Evolutionary conservation across 257 asterid genomes (phyloP).

Genomic region (Nicotiana tabacum): DNA sequence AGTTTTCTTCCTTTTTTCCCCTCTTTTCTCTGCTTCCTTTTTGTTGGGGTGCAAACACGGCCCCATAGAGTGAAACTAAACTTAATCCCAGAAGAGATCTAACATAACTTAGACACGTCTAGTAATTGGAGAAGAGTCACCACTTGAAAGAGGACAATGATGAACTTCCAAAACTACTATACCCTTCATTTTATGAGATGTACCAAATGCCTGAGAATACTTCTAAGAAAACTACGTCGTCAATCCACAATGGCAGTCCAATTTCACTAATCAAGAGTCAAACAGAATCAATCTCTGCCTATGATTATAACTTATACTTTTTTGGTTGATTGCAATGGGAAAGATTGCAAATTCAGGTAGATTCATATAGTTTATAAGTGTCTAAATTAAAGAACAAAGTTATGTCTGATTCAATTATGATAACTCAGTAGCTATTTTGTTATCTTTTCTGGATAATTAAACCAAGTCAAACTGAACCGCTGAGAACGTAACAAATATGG

Average conservation of each 20-base stretch:
- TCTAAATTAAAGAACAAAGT: neutral
- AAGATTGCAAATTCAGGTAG: neutral
- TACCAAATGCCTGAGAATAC: neutral
- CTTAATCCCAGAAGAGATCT: neutral
- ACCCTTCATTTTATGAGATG: neutral
- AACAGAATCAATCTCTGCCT: neutral
- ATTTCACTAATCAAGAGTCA: neutral
- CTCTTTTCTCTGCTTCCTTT: neutral
- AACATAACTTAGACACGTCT: neutral
- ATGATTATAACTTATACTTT: neutral
- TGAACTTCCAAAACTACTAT: neutral
- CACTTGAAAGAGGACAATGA: neutral
- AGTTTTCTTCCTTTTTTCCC: no score
- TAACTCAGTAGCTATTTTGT: neutral
- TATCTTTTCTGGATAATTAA: neutral
- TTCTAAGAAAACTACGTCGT: neutral
- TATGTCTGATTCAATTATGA: neutral
- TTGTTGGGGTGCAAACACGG: neutral
- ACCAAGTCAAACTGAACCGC: neutral
- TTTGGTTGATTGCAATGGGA: neutral
- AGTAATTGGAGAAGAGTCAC: neutral
- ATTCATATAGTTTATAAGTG: neutral
- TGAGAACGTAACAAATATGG: neutral
- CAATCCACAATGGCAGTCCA: neutral
- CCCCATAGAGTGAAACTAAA: neutral